Evolutionary conservation across 345 rosid genomes (phyloP), one percentile per base, ranked within the genome.

Genomic region (Moringa oleifera): DNA sequence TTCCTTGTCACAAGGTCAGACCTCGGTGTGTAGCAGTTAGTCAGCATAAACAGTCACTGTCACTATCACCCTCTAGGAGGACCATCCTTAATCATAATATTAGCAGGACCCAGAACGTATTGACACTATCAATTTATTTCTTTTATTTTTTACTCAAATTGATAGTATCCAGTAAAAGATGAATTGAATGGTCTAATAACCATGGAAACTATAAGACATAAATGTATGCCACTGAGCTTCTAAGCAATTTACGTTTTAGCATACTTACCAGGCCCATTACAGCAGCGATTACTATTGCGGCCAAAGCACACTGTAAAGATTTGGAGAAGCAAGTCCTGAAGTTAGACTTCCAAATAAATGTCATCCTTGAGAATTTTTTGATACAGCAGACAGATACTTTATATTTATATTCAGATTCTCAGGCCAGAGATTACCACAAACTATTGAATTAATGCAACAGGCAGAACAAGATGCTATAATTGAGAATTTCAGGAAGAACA

Each of bases 211-310:
- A 28, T 2, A 28, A 20, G 55, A 24, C 28, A 41, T 12, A 33
- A 37, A 63, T 55, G 10, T 41, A 18, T 3, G 46, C 49, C 31
- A 25, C 41, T 57, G 37, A 36, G 57, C 66, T 62, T 28, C 53
- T 63, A 13, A 50, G 68, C n/a, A n/a, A n/a, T 54, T 67, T 33
- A 54, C 25, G 31, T 68, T 55, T 28, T 28, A 28, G 33, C 33
- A 28, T 28, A 73, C 93, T 85, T 72, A 91, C 99, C 91, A 91
- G 79, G 70, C 95, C 85, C 76, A 87, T 87, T 19, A 95, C 99
- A 59, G 97, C 99, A 68, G 97, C 87, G 57, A 84, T 74, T 18
- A 95, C 97, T 58, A 95, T 91, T 55, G 99, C 97, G 67, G 99
- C 99, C 75, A 95, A 79, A 52, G 88, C 88, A 83, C 97, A 95